These are phyloP conservation scores for Pseudisothecium myosuroides DNA, from an alignment of 225 moss, liverwort and hornwort species.

Conservation along the genomic window DNA sequence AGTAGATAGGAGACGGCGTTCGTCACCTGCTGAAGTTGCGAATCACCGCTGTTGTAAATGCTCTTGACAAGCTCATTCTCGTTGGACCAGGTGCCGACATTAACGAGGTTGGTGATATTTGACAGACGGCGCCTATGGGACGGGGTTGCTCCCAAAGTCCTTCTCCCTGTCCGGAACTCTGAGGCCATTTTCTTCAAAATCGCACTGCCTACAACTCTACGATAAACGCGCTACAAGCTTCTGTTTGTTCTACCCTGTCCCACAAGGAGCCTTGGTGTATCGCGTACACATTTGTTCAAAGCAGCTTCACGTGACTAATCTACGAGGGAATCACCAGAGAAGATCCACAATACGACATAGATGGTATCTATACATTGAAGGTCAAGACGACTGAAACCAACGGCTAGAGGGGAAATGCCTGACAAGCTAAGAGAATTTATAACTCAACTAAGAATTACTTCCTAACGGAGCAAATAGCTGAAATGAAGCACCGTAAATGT, in stretches of 20 bases:
- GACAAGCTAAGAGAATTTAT: neutral
- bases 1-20: neutral
- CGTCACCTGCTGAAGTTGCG: conserved; percentile 42
- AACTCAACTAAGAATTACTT: neutral
- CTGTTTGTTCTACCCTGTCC: neutral
- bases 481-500: neutral
- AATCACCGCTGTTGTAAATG: conserved; percentile 17
- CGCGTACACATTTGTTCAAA: neutral
- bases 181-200: conserved; percentile 19
- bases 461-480: neutral
- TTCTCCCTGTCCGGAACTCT: conserved; percentile 27
- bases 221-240: neutral
- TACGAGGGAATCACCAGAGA: neutral
- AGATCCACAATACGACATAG: neutral
- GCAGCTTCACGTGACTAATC: neutral
- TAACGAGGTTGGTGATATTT: conserved; percentile 43
- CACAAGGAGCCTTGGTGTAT: neutral
- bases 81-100: conserved; percentile 26
- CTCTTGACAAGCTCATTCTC: conserved; percentile 46
- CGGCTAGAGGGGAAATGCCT: neutral
- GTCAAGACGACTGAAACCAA: neutral
- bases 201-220: neutral
- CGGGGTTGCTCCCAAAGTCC: conserved; percentile 13
- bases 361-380: neutral
- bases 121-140: conserved; percentile 39